Percentiles rank a stretch among this genome's conserved stretches.
Conservation (phyloP, 208 protist genomes). For the Endotrypanum monterogeii region DNA sequence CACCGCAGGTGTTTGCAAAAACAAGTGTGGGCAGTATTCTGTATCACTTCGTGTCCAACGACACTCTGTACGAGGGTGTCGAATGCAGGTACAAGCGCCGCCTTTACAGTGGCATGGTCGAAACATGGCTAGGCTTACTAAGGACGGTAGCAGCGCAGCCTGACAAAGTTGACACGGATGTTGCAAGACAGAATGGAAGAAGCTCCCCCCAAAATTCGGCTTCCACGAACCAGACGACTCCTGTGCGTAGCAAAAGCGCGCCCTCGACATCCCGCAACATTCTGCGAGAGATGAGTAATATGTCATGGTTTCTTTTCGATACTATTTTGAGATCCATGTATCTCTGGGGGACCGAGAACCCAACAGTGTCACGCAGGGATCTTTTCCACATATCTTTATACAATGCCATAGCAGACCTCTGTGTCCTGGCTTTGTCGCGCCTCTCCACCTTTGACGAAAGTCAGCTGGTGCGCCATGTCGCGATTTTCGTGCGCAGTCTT, state of each 20-base stretch:
- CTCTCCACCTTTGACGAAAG: slow-evolving; percentile 63
- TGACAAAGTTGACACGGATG: no score
- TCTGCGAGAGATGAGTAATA: slow-evolving; percentile 63
- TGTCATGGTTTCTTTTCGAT: slow-evolving; percentile 89
- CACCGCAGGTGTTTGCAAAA: slow-evolving; percentile 36
- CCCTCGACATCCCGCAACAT: slow-evolving; percentile 44
- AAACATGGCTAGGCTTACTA: slow-evolving; percentile 72
- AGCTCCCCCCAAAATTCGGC: neutral
- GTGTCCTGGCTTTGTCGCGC: slow-evolving; percentile 50
- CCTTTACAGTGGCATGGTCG: slow-evolving; percentile 78
- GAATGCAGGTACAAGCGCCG: slow-evolving; percentile 42
- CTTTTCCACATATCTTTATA: slow-evolving; percentile 80
- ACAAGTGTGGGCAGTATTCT: slow-evolving; percentile 69
- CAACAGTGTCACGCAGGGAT: slow-evolving; percentile 31
- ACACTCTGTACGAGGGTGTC: slow-evolving; percentile 67
- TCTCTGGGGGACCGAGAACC: slow-evolving; percentile 74
- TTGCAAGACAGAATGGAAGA: neutral
- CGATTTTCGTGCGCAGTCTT: slow-evolving; percentile 76
- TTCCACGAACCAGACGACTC: neutral
- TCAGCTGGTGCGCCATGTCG: slow-evolving; percentile 60
- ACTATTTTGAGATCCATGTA: slow-evolving; percentile 84
- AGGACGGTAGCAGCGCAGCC: slow-evolving; percentile 12
- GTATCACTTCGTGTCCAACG: slow-evolving; percentile 85
- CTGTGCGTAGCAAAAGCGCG: slow-evolving; percentile 19
- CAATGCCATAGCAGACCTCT: slow-evolving; percentile 58